phyloP scores from a whole-genome alignment of 169 alveolate genomes.

The Amoebophrya sp. region DNA sequence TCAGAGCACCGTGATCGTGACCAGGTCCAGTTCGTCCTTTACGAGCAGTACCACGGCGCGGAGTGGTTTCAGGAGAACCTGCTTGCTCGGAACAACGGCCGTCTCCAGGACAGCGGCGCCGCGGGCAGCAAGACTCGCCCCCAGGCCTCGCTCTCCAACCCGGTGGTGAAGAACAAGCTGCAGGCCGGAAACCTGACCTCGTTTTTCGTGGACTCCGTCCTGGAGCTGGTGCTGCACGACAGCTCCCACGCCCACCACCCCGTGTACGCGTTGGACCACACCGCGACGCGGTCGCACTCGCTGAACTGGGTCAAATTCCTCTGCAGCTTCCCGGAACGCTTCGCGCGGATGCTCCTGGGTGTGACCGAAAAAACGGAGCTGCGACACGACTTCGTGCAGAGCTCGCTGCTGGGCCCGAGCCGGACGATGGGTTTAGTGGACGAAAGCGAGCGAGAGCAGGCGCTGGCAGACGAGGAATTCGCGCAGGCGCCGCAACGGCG shows the following conservation, averaged over 20 bases:
- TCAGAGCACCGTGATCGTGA: no score
- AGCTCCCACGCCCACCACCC: neutral
- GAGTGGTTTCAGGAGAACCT: neutral
- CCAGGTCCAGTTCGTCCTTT: neutral
- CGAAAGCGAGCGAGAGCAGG: no score
- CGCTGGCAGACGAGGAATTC: no score
- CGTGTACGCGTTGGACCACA: neutral
- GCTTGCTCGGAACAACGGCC: neutral
- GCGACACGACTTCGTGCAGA: neutral
- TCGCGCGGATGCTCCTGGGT: neutral
- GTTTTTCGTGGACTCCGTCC: no score
- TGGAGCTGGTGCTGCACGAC: neutral
- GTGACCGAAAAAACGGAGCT: neutral
- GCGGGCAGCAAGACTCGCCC: no score
- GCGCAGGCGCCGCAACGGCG: no score
- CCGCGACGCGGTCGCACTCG: neutral
- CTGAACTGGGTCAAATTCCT: neutral
- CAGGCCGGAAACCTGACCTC: no score
- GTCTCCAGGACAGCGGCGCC: no score
- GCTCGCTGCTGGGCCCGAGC: no score
- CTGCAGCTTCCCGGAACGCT: neutral
- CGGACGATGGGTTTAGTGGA: no score
- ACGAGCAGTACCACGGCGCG: neutral
- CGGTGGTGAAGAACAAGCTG: no score
- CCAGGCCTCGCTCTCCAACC: no score